Evolutionary conservation across 1,139 yeast species (phyloP), one percentile per base, ranked within the genome.

Genomic region (Suhomyces choctaworum): DNA sequence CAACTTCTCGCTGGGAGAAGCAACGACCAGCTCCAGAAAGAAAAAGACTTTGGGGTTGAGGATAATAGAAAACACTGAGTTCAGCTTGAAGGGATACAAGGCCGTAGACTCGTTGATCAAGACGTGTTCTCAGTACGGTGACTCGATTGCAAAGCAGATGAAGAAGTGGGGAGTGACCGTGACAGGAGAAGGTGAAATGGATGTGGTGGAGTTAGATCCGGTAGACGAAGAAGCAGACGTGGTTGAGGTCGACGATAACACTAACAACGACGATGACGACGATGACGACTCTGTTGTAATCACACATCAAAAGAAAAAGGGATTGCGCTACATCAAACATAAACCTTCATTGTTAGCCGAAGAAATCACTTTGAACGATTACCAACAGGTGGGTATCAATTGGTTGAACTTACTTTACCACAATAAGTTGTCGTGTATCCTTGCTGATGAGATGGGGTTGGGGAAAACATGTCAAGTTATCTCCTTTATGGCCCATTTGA

Each of bases 401-500:
- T 94, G 99, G 99, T 68, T 94, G 37, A 76, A 82, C 46, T 60
- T 92, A 37, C 68, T 94, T 25, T 92, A 90, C 58, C 78, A 77
- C 40, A 79, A 85, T 52, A 75, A 79, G 16, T 69, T 92, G 39
- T 88, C 97, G 7, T 90, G 98, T 63, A 92, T 92, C 40, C 68
- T 92, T 32, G 99, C 98, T 0, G 99, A 92, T 62, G 99, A 92
- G 60, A 89, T 90, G 97, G 97, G 97, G 9, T 68, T 92, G 34
- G 98, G 98, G 39, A 92, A 92, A 57, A 92, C 97, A 0, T 85
- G 96, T 59, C 97, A 92, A 62, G 96, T 92, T 19, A 89, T 92
- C 61, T 76, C 97, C n/a, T 90, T 92, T 54, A 64, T 92, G 56
- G 89, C 97, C 1, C 82, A 85, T 53, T 70, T 92, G 50, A 85